Base-by-base conservation (phyloP, 805 yeast species). In the Hanseniaspora pseudoguilliermondii region DNA sequence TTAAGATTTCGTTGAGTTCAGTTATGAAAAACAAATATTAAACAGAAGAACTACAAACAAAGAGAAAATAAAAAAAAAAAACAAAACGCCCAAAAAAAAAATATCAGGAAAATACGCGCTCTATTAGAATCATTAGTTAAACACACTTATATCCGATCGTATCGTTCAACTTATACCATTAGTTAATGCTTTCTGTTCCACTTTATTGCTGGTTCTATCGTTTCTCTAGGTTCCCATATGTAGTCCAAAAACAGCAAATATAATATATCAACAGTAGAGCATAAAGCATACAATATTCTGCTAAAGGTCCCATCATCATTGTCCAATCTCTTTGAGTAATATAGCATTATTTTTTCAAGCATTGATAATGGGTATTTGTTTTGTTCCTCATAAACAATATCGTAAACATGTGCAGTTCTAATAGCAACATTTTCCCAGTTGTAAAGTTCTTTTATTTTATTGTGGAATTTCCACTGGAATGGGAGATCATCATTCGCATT, bases 351-450 rank as follows among this genome's bases (percentile, higher is more conserved):
- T 61, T 91, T 75, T 32, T 73, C 75, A 8, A 83, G 61, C 58
- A 86, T 70, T 0, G 83, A 76, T 59, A 78, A 79, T 48, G 78
- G 73, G n/a, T 71, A 57, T 18, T 71, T 68, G 1, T 64, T 60
- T 9, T 73, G 65, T 46, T 75, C 73, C 11, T 52, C 21, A 34
- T 57, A 59, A 18, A 75, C 71, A 6, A 77, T 69, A 49, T 81
- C 73, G 69, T 93, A 93, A 4, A 93, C 96, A 18, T 70, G 71
- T 62, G 87, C 95, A 0, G 98, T 93, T 47, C 98, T 72, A 49
- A 70, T 70, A 0, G 98, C 97, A 21, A 93, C 85, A 63, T 90
- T 85, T 56, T 72, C 73, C 99, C 99, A 93, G 63, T 87, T 86
- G 68, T 93, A 93, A 93, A 93, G 87, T 38, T 73, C 67, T 36